Evolutionary conservation across 352 stramenopile species (phyloP).

Genomic region (Lagenidium sp.): DNA sequence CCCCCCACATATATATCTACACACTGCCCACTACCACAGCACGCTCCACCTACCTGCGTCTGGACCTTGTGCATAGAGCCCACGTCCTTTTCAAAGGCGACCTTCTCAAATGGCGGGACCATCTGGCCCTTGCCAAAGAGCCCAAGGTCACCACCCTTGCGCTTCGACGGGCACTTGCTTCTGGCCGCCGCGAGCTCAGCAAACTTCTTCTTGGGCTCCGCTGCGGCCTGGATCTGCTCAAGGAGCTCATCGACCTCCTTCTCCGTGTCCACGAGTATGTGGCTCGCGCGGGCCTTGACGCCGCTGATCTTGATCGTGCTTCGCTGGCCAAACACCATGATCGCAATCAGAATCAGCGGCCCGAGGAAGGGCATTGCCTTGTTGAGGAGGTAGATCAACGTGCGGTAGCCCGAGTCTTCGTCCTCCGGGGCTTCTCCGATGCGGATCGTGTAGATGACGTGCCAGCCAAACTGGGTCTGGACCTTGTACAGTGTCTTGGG

Average conservation of each 20-base stretch:
- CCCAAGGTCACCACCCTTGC: slow-evolving; percentile 59
- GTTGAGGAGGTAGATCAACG: slow-evolving; percentile 11
- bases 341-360: slow-evolving; percentile 15
- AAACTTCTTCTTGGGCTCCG: slow-evolving; percentile 49
- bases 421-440: slow-evolving; percentile 13
- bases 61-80: slow-evolving; percentile 77
- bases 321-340: slow-evolving; percentile 13
- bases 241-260: slow-evolving; percentile 46
- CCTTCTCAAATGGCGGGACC: slow-evolving; percentile 63
- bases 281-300: slow-evolving; percentile 51
- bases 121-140: slow-evolving; percentile 69
- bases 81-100: slow-evolving; percentile 61
- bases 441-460: slow-evolving; percentile 23
- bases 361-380: slow-evolving; percentile 13
- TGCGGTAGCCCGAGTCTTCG: slow-evolving; percentile 12
- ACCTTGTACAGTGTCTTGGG: slow-evolving; percentile 25
- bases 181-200: slow-evolving; percentile 57
- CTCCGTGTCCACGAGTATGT: slow-evolving; percentile 76
- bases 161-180: slow-evolving; percentile 61
- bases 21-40: slow-evolving; percentile 1
- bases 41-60: slow-evolving; percentile 33
- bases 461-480: slow-evolving; percentile 30
- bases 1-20: slow-evolving; percentile 17
- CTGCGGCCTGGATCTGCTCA: slow-evolving; percentile 31
- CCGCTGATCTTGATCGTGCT: slow-evolving; percentile 10